These are phyloP conservation scores for Chrysoporthe puriensis DNA, from an alignment of 2,329 filamentous ascomycete species.

Conservation along the genomic window DNA sequence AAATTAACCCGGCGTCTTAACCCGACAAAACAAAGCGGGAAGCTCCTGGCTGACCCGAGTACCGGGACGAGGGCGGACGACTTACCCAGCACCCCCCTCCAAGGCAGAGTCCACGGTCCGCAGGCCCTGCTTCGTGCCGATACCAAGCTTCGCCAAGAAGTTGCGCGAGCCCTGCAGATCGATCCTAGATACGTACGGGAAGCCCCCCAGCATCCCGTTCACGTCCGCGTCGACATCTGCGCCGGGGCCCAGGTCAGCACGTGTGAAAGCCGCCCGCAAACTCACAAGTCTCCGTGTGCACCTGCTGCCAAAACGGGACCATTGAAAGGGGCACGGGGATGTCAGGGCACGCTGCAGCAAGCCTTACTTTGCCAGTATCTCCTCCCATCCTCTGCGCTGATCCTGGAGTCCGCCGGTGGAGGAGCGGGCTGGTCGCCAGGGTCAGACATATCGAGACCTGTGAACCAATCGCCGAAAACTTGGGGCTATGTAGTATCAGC, in stretches of 20 bases:
- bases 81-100: slow-evolving; percentile 49
- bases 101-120: slow-evolving; percentile 37
- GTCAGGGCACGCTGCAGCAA: too few relatives aligned
- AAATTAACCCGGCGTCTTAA: neutral
- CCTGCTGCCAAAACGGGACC: too few relatives aligned
- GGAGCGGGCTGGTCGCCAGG: neutral
- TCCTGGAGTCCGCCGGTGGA: slow-evolving; percentile 39
- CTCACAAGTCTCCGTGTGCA: neutral
- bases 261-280: neutral
- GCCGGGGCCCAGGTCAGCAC: slow-evolving; percentile 8
- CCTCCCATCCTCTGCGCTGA: slow-evolving; percentile 42
- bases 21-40: too few relatives aligned
- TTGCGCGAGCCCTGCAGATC: slow-evolving; percentile 72
- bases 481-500: too few relatives aligned
- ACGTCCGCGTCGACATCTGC: slow-evolving; percentile 44
- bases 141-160: slow-evolving; percentile 71
- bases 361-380: slow-evolving; percentile 50
- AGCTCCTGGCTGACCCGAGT: neutral
- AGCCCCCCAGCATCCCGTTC: slow-evolving; percentile 82
- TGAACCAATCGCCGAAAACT: neutral
- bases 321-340: too few relatives aligned
- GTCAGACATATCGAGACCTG: slow-evolving; percentile 1
- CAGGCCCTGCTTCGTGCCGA: slow-evolving; percentile 42
- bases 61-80: slow-evolving; percentile 20
- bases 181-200: slow-evolving; percentile 64